These are phyloP conservation scores for Leucosporidium yakuticum DNA, from an alignment of 768 basidiomycete species.

Conservation along the genomic window DNA sequence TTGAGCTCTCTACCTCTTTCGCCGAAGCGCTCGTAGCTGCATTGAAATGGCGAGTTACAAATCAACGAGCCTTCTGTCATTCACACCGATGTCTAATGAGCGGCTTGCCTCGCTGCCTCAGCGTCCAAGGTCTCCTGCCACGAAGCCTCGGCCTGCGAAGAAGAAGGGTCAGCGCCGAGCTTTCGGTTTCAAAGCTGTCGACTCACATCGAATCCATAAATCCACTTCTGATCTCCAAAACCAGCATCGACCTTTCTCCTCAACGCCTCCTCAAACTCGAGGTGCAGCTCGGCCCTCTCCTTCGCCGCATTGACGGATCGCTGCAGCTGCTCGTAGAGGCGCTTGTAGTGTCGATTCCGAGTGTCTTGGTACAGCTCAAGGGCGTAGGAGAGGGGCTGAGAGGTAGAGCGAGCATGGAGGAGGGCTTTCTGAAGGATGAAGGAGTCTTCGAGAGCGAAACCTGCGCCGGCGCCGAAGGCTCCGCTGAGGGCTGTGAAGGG, in stretches of 20 bases:
- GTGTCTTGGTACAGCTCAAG: slow-evolving; percentile 1
- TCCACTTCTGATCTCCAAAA: background rate
- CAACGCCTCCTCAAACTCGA: background rate
- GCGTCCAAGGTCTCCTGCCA: no score
- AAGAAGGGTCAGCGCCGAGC: no score
- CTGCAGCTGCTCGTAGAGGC: background rate
- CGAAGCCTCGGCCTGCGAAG: no score
- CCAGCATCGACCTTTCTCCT: background rate
- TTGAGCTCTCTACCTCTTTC: no score
- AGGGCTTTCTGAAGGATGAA: background rate
- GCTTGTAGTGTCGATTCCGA: background rate
- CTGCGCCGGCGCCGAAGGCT: slow-evolving; percentile 2
- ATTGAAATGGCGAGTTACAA: no score
- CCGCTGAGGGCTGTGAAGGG: background rate
- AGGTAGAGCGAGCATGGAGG: background rate
- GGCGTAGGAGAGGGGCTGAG: background rate
- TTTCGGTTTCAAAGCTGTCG: background rate
- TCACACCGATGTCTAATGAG: no score
- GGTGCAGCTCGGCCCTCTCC: background rate
- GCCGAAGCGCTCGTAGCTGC: no score
- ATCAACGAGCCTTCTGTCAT: no score
- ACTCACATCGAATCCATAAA: slow-evolving; percentile 1
- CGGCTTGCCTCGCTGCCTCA: no score
- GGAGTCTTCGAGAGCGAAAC: slow-evolving; percentile 9
- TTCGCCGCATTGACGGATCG: background rate